Conservation (phyloP, 441 rosid genomes). For the Theobroma grandiflorum region DNA sequence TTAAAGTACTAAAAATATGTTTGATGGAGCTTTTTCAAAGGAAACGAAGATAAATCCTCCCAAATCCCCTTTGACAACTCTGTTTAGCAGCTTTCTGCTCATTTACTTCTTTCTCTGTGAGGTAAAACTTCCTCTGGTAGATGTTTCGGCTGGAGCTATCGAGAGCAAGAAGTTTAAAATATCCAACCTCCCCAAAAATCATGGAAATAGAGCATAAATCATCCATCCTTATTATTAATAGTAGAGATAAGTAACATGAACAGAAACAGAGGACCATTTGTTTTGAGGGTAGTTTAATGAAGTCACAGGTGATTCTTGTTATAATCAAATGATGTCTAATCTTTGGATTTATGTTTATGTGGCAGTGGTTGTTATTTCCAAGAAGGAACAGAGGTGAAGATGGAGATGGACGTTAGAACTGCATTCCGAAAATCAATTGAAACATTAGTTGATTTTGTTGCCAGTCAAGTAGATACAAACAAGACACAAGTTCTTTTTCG, state of each 20-base stretch:
- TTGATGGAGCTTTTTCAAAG: too few relatives aligned
- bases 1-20: too few relatives aligned
- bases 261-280: background rate
- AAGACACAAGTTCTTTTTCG: conserved; percentile 68
- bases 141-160: background rate
- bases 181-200: background rate
- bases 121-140: background rate
- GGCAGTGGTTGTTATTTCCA: conserved; percentile 71
- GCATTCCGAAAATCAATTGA: conserved; percentile 58
- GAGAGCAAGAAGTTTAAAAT: background rate
- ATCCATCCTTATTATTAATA: background rate
- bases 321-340: conserved; percentile 17
- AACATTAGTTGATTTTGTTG: conserved; percentile 56
- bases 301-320: conserved; percentile 10
- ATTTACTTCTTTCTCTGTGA: too few relatives aligned
- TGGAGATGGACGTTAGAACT: conserved; percentile 64
- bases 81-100: too few relatives aligned
- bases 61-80: too few relatives aligned
- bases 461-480: conserved; percentile 44
- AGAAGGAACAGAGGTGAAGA: conserved; percentile 53
- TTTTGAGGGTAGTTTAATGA: conserved; percentile 1
- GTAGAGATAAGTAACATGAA: background rate
- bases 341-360: conserved; percentile 15
- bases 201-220: background rate
- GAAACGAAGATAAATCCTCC: too few relatives aligned